Evolutionary conservation across 129 eudicot species (phyloP), one percentile per base, ranked within the genome.

Genomic region (carrot (Daucus carota)): DNA sequence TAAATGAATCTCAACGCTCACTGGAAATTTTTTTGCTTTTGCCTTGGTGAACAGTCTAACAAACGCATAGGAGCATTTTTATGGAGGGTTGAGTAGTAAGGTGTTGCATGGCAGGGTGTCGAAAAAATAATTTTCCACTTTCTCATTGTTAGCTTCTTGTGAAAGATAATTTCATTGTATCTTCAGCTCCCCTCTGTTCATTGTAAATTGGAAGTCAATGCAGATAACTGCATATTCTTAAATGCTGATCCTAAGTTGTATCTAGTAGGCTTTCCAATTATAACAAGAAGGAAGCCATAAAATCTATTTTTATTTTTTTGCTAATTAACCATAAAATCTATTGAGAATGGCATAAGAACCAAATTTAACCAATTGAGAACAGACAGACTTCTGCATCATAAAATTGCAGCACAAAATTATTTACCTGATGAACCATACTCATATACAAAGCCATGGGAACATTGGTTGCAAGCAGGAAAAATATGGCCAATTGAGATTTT

Each of bases 351-450:
- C 8, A 70, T 36, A 70, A 70, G 17, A 70, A 70, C 29, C n/a
- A 70, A 18, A 38, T 70, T n/a, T 5, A 70, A n/a, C 38, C 11
- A 72, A 72, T 43, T 26, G 9, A 14, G 54, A 31, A 72, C 74
- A 14, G 0, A 15, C 24, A 1, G 4, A 32, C 33, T 20, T 36
- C 46, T 18, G 48, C 8, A 40, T 54, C 32, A 74, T 48, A 12
- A 38, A 24, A 47, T 41, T 40, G 26, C 2, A 9, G 31, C 66
- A 44, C 50, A 80, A 48, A 14, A 72, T 32, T 17, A 73, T 45
- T 76, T 87, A 91, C 99, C 99, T 91, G 99, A 81, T 95, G 99
- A 83, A 95, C 84, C 87, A 91, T 83, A 73, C 94, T 91, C 97
- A 95, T 91, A 81, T 95, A 95, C n/a, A 89, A 26, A 22, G 95